Evolutionary conservation across 768 basidiomycete genomes (phyloP), one percentile per base, ranked within the genome.

Genomic region (Rhizopogon roseolus): DNA sequence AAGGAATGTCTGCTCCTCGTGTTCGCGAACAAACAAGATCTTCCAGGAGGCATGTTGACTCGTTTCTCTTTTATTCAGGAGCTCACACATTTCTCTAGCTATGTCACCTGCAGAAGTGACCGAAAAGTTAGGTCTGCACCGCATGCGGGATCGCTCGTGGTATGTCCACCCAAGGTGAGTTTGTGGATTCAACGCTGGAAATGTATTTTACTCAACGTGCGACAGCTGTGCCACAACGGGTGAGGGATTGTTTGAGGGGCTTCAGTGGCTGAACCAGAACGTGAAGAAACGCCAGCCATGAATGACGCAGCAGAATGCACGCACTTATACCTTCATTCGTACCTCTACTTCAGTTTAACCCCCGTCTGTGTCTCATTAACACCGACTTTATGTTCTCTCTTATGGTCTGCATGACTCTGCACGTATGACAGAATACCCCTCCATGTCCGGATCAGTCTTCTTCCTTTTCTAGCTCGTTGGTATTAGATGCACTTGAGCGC

Each of bases 61-160:
- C 17, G 9, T 16, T 36, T 25, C 7, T 16, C 9, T 14, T 41
- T 51, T 53, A 44, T 19, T 39, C 25, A 19, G 44, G 46, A 32
- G 17, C 50, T 37, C 32, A 52, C 17, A 38, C 39, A 16, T 57
- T 22, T 48, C 16, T 36, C 5, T 39, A 66, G 96, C 95, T 29
- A 98, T 98, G 96, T 94, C 93, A n/a, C 96, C 96, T 34, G 94
- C 96, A 7, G 95, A 98, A 70, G 95, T 98, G 39, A 98, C 96
- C 10, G 96, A 98, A 73, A 97, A 96, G 71, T 74, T 98, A 41
- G 95, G 95, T 38, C 76, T 98, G 59, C 90, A 97, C 70, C 80
- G 88, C 62, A 98, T 98, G 96, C 86, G 92, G 56, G 95, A 98
- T 65, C 80, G 96, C 56, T 93, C 90, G 70, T 98, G 96, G 96